These are phyloP conservation scores for Mycena citricolor DNA, from an alignment of 1,284 basidiomycete genomes.

Conservation along the genomic window DNA sequence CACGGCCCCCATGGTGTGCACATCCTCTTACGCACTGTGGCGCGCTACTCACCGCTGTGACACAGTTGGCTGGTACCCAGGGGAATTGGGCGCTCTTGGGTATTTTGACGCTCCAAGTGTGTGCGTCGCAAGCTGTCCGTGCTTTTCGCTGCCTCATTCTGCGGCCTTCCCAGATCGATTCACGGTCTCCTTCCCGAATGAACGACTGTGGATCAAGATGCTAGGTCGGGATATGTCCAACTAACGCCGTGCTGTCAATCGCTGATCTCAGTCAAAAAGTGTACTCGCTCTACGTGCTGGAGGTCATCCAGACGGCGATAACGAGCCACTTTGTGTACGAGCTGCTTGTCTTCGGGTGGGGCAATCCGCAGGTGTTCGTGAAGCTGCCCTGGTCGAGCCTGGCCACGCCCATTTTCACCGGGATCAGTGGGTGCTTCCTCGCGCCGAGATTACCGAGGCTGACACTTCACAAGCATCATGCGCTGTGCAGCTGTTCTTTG, in stretches of 20 bases:
- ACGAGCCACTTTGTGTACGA: constrained; percentile 9
- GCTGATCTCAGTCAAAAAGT: constrained; percentile 4
- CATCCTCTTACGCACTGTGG: no score
- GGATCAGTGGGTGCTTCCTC: constrained; percentile 8
- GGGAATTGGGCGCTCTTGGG: constrained; percentile 9
- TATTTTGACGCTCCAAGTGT: constrained; percentile 6
- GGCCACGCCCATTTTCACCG: constrained; percentile 17
- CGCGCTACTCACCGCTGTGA: no score
- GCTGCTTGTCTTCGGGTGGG: constrained; percentile 1
- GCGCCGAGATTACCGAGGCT: background rate
- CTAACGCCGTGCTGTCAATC: no score
- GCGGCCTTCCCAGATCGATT: constrained; percentile 8
- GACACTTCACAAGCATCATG: constrained; percentile 12
- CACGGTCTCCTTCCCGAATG: constrained; percentile 11
- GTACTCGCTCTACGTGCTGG: constrained; percentile 9
- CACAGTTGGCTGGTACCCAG: constrained; percentile 15
- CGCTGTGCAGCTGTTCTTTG: constrained; percentile 18
- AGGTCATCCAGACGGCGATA: constrained; percentile 10
- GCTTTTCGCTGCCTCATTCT: background rate
- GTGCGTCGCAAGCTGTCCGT: background rate
- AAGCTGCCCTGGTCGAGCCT: constrained; percentile 12
- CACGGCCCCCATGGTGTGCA: no score
- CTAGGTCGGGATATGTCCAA: constrained; percentile 5
- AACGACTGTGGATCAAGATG: constrained; percentile 8
- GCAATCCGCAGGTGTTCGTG: constrained; percentile 4